These are phyloP conservation scores for Bacterosira constricta DNA, from an alignment of 108 stramenopile species.

Conservation along the genomic window DNA sequence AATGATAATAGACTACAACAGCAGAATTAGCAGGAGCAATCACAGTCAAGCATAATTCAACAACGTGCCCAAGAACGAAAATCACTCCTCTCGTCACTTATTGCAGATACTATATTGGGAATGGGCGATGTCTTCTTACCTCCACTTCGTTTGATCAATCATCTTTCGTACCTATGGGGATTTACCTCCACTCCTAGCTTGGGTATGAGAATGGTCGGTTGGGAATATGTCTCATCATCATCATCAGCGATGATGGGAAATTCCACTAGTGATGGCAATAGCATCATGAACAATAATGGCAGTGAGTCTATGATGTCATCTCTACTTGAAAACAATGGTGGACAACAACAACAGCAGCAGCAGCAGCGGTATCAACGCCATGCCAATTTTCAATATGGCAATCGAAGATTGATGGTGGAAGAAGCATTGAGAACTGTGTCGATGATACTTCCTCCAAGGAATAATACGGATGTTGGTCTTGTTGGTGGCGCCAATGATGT, in stretches of 20 bases:
- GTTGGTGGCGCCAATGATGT: background rate
- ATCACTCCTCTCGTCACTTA: conserved; percentile 5
- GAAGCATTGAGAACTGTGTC: conserved; percentile 38
- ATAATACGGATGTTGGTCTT: background rate
- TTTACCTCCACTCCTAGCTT: conserved; percentile 26
- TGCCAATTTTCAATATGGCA: conserved; percentile 52
- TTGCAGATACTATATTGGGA: conserved; percentile 36
- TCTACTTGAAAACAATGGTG: background rate
- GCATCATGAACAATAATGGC: background rate
- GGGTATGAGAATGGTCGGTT: conserved; percentile 41
- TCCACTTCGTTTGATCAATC: conserved; percentile 41
- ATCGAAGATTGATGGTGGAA: conserved; percentile 50
- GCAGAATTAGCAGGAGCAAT: background rate
- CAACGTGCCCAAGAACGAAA: conserved; percentile 29
- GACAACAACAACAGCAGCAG: background rate
- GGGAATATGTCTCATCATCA: conserved; percentile 41
- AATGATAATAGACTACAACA: background rate
- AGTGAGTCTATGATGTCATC: background rate
- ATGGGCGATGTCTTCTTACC: conserved; percentile 40
- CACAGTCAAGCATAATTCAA: background rate
- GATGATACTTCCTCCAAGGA: conserved; percentile 28
- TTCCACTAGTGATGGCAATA: background rate
- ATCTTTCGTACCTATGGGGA: conserved; percentile 48
- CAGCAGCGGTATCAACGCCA: conserved; percentile 34
- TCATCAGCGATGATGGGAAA: conserved; percentile 4